Conservation (phyloP, 345 rosid genomes). For the Psidium friedrichsthalianum region DNA sequence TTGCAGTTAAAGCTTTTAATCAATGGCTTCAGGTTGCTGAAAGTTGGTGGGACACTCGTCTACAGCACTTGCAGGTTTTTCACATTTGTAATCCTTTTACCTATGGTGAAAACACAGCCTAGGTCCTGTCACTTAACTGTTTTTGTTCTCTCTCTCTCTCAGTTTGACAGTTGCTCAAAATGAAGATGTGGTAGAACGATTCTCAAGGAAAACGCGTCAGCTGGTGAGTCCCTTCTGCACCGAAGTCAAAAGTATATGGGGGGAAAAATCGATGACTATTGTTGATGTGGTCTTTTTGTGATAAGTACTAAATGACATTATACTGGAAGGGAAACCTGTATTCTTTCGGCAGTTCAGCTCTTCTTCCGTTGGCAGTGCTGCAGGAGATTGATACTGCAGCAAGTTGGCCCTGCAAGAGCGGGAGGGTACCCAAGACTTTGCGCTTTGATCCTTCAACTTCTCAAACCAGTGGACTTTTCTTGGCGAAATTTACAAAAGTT, state of each 20-base stretch:
- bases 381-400: conserved; percentile 54
- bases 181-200: conserved; percentile 71
- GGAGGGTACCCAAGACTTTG: conserved; percentile 57
- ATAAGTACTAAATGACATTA: neutral
- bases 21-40: conserved; percentile 76
- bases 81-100: neutral
- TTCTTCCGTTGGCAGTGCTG: conserved; percentile 32
- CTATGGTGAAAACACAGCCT: neutral
- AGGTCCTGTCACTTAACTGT: neutral
- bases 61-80: conserved; percentile 94
- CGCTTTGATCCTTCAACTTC: conserved; percentile 83
- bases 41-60: conserved; percentile 68
- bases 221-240: conserved; percentile 34
- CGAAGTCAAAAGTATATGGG: neutral
- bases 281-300: neutral
- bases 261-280: neutral
- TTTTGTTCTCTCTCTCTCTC: conserved; percentile 3
- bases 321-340: neutral
- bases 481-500: conserved; percentile 59
- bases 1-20: conserved; percentile 69
- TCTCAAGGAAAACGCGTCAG: conserved; percentile 56
- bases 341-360: neutral
- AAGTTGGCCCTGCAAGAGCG: conserved; percentile 77
- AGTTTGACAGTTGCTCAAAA: conserved; percentile 91
- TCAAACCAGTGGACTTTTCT: conserved; percentile 87